Evolutionary conservation across 345 rosid genomes (phyloP).

Genomic region (Eucalyptus sp.): DNA sequence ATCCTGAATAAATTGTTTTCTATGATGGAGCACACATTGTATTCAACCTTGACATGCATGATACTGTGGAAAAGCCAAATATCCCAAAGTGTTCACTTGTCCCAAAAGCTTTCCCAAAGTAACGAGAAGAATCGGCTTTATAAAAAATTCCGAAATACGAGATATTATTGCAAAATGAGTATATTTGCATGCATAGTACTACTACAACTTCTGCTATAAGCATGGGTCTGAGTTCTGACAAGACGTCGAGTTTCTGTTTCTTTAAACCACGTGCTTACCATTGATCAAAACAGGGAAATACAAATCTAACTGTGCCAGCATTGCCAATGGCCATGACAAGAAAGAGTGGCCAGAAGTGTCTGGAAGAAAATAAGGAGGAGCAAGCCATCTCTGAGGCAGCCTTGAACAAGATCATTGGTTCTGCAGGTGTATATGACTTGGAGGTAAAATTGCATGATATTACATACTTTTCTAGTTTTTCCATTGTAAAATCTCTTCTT

Average conservation of each 20-base stretch:
- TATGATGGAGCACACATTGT: background rate
- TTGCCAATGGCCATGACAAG: constrained; percentile 30
- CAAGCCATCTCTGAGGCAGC: constrained; percentile 37
- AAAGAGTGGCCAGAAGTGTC: constrained; percentile 15
- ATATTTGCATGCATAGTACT: background rate
- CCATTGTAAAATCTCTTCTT: background rate
- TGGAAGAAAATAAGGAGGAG: constrained; percentile 34
- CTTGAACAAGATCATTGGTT: constrained; percentile 42
- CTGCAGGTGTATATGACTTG: constrained; percentile 36
- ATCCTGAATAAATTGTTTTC: background rate
- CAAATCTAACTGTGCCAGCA: constrained; percentile 13
- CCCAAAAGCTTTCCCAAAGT: background rate
- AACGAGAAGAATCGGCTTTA: background rate
- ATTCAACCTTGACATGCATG: background rate
- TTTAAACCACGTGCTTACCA: background rate
- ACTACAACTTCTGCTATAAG: background rate
- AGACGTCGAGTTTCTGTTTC: background rate
- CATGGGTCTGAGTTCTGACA: background rate
- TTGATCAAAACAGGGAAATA: constrained; percentile 16
- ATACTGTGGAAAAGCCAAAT: background rate
- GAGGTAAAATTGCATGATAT: constrained; percentile 10
- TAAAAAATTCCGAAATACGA: background rate
- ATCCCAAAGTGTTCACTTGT: background rate
- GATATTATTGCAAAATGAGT: background rate
- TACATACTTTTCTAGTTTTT: background rate